Evolutionary conservation across 306 rosid species (phyloP).

Genomic region (Fagus sylvatica): DNA sequence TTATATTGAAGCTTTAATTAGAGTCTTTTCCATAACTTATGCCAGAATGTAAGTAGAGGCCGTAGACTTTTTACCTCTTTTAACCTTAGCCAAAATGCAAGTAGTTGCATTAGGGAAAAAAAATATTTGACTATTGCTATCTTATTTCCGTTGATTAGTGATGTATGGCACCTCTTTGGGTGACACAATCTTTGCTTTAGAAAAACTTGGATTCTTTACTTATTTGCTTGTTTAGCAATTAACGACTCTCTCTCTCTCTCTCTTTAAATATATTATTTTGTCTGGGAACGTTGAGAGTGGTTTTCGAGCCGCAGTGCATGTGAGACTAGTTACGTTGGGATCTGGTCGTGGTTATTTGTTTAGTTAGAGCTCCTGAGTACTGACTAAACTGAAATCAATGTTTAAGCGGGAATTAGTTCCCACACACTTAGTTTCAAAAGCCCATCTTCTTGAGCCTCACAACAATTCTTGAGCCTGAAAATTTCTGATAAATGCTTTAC

Average conservation of each 20-base stretch:
- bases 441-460: neutral
- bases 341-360: too few relatives aligned
- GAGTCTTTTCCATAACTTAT: too few relatives aligned
- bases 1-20: too few relatives aligned
- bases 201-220: conserved; percentile 1
- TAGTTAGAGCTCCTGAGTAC: too few relatives aligned
- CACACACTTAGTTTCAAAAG: neutral
- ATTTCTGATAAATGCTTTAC: neutral
- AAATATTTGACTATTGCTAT: neutral
- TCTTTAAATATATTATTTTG: neutral
- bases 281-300: neutral
- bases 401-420: neutral
- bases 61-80: too few relatives aligned
- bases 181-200: conserved; percentile 1
- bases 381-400: neutral
- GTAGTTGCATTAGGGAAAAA: too few relatives aligned
- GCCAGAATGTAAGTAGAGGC: too few relatives aligned
- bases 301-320: neutral
- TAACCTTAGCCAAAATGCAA: too few relatives aligned
- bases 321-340: neutral
- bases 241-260: neutral
- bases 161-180: neutral
- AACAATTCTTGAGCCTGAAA: neutral
- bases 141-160: neutral
- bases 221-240: neutral